phyloP scores from a whole-genome alignment of 2,329 filamentous ascomycete genomes.

The Penicillium sp. region DNA sequence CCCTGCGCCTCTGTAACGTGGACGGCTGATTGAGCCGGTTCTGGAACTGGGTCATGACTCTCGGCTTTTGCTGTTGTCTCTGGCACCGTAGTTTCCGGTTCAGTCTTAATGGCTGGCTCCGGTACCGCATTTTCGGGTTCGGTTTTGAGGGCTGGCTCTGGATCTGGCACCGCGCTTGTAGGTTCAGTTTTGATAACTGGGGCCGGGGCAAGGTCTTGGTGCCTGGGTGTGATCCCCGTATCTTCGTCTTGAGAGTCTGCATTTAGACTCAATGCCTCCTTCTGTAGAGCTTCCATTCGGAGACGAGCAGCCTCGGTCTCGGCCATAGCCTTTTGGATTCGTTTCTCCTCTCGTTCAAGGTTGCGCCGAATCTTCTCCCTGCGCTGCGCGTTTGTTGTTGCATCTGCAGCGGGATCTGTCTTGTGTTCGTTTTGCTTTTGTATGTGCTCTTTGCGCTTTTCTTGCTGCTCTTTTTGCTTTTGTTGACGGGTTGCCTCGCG shows the following conservation, averaged over 20 bases:
- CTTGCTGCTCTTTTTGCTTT: constrained; percentile 37
- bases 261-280: constrained; percentile 17
- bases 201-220: neutral
- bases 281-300: constrained; percentile 33
- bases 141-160: neutral
- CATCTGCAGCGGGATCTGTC: constrained; percentile 30
- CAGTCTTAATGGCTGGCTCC: neutral
- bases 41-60: neutral
- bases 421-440: constrained; percentile 26
- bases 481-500: constrained; percentile 40
- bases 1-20: neutral
- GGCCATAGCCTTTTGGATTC: constrained; percentile 45
- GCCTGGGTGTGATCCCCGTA: neutral
- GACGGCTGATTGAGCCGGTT: neutral
- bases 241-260: neutral
- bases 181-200: neutral
- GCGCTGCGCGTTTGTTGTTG: constrained; percentile 36
- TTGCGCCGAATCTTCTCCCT: constrained; percentile 44
- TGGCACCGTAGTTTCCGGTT: neutral
- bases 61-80: neutral
- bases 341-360: constrained; percentile 65
- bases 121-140: neutral
- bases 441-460: constrained; percentile 14
- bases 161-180: neutral
- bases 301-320: constrained; percentile 41